These are phyloP conservation scores for Monosporascus sp. DNA, from an alignment of 2,329 filamentous ascomycete species.

Conservation along the genomic window DNA sequence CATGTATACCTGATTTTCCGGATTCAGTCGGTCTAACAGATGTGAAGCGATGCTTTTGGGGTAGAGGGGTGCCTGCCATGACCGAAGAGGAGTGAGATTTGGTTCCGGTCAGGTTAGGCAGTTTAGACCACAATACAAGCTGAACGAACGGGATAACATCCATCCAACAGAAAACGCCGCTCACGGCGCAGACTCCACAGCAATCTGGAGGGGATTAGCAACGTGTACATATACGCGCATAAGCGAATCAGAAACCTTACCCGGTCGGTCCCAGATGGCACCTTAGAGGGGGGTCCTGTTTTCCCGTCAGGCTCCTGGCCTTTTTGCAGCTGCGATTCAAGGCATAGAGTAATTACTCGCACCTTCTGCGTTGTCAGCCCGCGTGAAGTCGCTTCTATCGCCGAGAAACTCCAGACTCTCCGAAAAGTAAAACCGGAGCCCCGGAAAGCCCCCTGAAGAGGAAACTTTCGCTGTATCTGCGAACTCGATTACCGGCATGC, in stretches of 20 bases:
- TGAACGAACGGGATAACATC: neutral
- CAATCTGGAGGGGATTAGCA: slow-evolving; percentile 29
- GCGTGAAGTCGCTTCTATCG: slow-evolving; percentile 41
- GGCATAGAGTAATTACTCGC: neutral
- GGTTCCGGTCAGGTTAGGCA: neutral
- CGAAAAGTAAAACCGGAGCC: slow-evolving; percentile 43
- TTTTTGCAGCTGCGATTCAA: too few species aligned
- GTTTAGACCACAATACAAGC: neutral
- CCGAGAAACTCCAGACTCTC: slow-evolving; percentile 41
- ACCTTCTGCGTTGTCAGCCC: slow-evolving; percentile 38
- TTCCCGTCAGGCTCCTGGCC: neutral
- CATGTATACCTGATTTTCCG: slow-evolving; percentile 31
- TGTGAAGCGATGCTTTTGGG: neutral
- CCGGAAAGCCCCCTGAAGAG: slow-evolving; percentile 25
- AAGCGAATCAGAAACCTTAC: slow-evolving; percentile 17
- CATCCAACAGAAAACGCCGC: neutral
- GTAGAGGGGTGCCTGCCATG: too few species aligned
- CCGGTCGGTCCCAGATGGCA: slow-evolving; percentile 45
- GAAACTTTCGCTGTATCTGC: slow-evolving; percentile 25
- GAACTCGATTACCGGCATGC: slow-evolving; percentile 38
- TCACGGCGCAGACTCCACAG: slow-evolving; percentile 31
- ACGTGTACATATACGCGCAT: neutral
- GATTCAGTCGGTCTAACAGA: neutral
- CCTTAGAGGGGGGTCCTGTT: slow-evolving; percentile 17
- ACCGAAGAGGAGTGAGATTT: neutral